Conservation (phyloP, 2,329 filamentous ascomycete genomes). For the Alternaria sp. region DNA sequence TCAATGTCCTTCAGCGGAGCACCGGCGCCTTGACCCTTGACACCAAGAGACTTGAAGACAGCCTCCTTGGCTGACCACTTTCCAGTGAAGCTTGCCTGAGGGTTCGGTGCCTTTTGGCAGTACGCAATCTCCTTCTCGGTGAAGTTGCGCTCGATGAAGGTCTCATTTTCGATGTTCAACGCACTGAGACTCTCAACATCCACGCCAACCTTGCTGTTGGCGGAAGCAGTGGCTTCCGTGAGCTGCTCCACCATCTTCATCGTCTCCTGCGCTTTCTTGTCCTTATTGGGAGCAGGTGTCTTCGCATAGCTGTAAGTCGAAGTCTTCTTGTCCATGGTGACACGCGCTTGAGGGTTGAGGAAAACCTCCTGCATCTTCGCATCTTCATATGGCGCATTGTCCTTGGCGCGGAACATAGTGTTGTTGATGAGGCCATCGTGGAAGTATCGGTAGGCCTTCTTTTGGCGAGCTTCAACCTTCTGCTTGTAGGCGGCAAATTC, state of each 20-base stretch:
- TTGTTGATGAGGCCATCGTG: slow-evolving; percentile 99
- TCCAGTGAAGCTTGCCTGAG: slow-evolving; percentile 90
- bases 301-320: slow-evolving; percentile 75
- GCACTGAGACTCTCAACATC: slow-evolving; percentile 89
- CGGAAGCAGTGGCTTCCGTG: slow-evolving; percentile 68
- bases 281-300: slow-evolving; percentile 69
- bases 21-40: slow-evolving; percentile 84
- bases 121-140: slow-evolving; percentile 84
- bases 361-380: slow-evolving; percentile 87
- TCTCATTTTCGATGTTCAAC: slow-evolving; percentile 92
- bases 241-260: slow-evolving; percentile 80
- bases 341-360: slow-evolving; percentile 91
- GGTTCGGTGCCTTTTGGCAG: slow-evolving; percentile 79
- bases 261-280: slow-evolving; percentile 66
- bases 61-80: slow-evolving; percentile 98
- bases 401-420: slow-evolving; percentile 95
- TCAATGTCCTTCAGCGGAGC: slow-evolving; percentile 95
- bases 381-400: slow-evolving; percentile 86
- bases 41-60: slow-evolving; percentile 95
- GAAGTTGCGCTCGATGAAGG: slow-evolving; percentile 94
- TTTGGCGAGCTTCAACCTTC: slow-evolving; percentile 92
- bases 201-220: slow-evolving; percentile 82
- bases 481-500: slow-evolving; percentile 82
- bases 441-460: slow-evolving; percentile 99
- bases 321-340: slow-evolving; percentile 85